Conservation (phyloP, 179 eudicot genomes). For the Amaranthus tricolor region DNA sequence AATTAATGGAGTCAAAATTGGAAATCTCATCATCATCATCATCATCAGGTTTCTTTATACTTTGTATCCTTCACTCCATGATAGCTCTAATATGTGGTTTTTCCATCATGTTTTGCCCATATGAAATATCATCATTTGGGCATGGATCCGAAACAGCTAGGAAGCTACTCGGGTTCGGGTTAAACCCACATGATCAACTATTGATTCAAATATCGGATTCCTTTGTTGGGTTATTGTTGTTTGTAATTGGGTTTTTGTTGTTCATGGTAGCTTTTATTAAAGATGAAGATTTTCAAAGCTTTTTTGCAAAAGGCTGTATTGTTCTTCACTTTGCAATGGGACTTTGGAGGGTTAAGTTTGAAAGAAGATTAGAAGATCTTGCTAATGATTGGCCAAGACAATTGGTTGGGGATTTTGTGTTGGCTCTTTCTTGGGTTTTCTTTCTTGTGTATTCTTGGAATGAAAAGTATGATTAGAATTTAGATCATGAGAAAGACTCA, state of each 20-base stretch:
- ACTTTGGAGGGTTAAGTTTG: slow-evolving; percentile 29
- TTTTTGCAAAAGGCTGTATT: slow-evolving; percentile 32
- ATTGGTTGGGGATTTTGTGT: slow-evolving; percentile 29
- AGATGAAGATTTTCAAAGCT: slow-evolving; percentile 27
- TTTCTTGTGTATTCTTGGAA: slow-evolving; percentile 27
- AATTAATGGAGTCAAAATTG: too few relatives aligned
- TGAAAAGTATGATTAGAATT: slow-evolving; percentile 22
- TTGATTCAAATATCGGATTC: slow-evolving; percentile 29
- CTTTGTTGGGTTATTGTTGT: slow-evolving; percentile 25
- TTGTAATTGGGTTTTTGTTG: slow-evolving; percentile 27
- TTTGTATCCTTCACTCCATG: slow-evolving; percentile 25
- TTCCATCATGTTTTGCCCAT: slow-evolving; percentile 27
- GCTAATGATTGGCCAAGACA: slow-evolving; percentile 30
- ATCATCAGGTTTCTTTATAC: slow-evolving; percentile 21
- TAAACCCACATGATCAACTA: slow-evolving; percentile 17
- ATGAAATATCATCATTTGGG: slow-evolving; percentile 26
- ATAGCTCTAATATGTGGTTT: slow-evolving; percentile 22
- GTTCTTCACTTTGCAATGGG: slow-evolving; percentile 29
- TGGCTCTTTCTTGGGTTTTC: slow-evolving; percentile 32
- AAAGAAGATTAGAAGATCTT: slow-evolving; percentile 27
- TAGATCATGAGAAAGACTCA: too few relatives aligned
- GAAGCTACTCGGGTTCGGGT: slow-evolving; percentile 26
- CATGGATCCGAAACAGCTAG: slow-evolving; percentile 29
- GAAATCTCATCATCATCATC: too few relatives aligned
- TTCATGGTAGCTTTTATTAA: slow-evolving; percentile 35